A percentile compares a stretch with the other conserved stretches of the same genome.
Evolutionary conservation across 2,329 filamentous ascomycete genomes (phyloP).

Genomic region (Arthroderma uncinatum): DNA sequence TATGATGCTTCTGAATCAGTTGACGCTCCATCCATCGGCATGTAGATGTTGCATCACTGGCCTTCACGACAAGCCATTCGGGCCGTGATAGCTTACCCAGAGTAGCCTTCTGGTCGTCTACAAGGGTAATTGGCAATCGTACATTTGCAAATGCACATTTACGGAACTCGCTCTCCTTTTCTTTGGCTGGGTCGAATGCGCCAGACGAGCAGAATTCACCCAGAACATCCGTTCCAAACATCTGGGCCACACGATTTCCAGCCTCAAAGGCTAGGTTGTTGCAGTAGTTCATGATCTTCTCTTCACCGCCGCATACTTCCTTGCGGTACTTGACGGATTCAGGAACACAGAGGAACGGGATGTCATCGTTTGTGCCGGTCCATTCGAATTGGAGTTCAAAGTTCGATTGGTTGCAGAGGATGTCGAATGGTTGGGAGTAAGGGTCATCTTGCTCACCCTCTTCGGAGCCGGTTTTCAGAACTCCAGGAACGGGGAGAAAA

Average conservation of each 20-base stretch:
- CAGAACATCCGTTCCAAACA: slow-evolving; percentile 59
- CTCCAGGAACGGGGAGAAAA: slow-evolving; percentile 43
- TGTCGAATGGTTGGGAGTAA: slow-evolving; percentile 4
- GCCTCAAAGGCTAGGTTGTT: slow-evolving; percentile 53
- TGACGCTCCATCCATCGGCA: slow-evolving; percentile 48
- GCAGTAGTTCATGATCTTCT: slow-evolving; percentile 54
- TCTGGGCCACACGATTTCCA: slow-evolving; percentile 48
- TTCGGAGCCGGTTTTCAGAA: slow-evolving; percentile 10
- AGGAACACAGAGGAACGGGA: slow-evolving; percentile 60
- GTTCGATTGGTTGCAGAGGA: slow-evolving; percentile 35
- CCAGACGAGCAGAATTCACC: slow-evolving; percentile 38
- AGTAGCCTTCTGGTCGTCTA: slow-evolving; percentile 2
- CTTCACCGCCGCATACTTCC: slow-evolving; percentile 61
- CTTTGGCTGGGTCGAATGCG: slow-evolving; percentile 5
- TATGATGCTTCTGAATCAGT: slow-evolving; percentile 52
- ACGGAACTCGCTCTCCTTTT: slow-evolving; percentile 35
- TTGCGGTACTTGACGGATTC: slow-evolving; percentile 61
- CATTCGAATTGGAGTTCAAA: slow-evolving; percentile 67
- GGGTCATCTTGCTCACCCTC: slow-evolving; percentile 2
- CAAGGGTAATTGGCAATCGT: slow-evolving; percentile 51
- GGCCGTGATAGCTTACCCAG: not conserved
- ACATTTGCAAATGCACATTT: slow-evolving; percentile 64
- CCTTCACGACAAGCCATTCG: slow-evolving; percentile 23
- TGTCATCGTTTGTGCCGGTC: slow-evolving; percentile 62
- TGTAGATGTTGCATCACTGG: slow-evolving; percentile 33